Evolutionary conservation across 2,329 filamentous ascomycete species (phyloP), one percentile per base, ranked within the genome.

Genomic region (Arthrobotrys conoides): DNA sequence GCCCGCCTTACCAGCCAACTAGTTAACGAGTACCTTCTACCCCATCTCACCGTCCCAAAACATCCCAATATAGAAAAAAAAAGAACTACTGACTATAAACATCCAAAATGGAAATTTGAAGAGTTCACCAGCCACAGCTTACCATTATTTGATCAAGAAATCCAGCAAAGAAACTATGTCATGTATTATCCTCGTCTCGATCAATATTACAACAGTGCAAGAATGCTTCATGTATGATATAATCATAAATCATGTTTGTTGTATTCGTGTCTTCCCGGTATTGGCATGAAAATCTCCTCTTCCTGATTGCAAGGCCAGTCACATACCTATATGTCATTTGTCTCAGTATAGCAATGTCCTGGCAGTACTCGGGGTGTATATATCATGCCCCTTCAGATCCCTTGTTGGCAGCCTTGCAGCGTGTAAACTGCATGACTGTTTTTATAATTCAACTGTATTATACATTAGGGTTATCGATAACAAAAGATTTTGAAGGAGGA

Each of bases 181-280:
- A 5, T 36, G 51, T 57, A 36, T 57, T 4, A 36, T 20, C 27
- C 30, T 57, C n/a, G 27, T 20, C 30, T 57, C 51, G n/a, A 59
- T 22, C 33, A n/a, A 41, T 55, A 33, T 8, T 16, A 36, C 33
- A 16, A 33, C 16, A 24, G 30, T 22, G 18, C 10, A 6, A 41
- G 33, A 59, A 38, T 20, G 30, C 44, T 20, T 59, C 53, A 53
- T 55, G 65, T 55, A 70, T 51, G 51, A 61, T 44, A 61, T 24
- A 61, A 44, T 61, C 33, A 61, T 22, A 24, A 61, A 24, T 14
- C 14, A 16, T 41, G 53, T 5, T 22, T 59, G 30, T 10, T 59
- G 53, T 10, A 65, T 49, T 75, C 71, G 71, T 75, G 71, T 75
- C 71, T 69, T 16, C 53, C 68, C 44, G 33, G 64, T 57, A 75